These are phyloP conservation scores for Blakeslea trispora DNA, from an alignment of 371 early-diverging fungal genomes.

Conservation along the genomic window DNA sequence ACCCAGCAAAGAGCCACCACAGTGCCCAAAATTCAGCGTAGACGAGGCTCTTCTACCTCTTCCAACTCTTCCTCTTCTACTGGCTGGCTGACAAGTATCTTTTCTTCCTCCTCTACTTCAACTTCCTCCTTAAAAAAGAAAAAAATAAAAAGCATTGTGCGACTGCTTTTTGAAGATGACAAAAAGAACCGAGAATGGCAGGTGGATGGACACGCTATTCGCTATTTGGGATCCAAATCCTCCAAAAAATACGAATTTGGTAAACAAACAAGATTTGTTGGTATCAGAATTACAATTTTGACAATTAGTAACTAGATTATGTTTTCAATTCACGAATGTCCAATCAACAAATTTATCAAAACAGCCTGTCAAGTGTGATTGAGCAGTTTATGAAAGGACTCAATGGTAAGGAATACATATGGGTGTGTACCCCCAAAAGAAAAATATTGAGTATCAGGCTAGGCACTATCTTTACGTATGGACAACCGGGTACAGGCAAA, in stretches of 20 bases:
- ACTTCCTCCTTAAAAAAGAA: conserved; percentile 4
- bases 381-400: conserved; percentile 17
- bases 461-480: conserved; percentile 76
- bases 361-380: neutral
- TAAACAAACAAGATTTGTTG: conserved; percentile 1
- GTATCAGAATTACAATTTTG: too few relatives aligned
- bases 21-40: conserved; percentile 3
- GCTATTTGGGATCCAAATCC: conserved; percentile 14
- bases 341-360: conserved; percentile 5
- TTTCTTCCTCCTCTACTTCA: conserved; percentile 1
- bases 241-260: conserved; percentile 22
- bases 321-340: conserved; percentile 4
- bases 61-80: conserved; percentile 8
- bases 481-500: conserved; percentile 83
- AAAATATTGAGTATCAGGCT: neutral
- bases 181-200: conserved; percentile 15
- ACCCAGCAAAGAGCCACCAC: conserved; percentile 12
- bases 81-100: conserved; percentile 12
- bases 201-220: conserved; percentile 1
- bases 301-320: conserved; percentile 6
- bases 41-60: conserved; percentile 11
- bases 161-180: conserved; percentile 11
- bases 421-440: too few relatives aligned
- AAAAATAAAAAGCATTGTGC: conserved; percentile 10
- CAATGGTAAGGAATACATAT: conserved; percentile 11